These are phyloP conservation scores for Entonaema liquescens DNA, from an alignment of 495 filamentous ascomycete genomes.

Conservation along the genomic window DNA sequence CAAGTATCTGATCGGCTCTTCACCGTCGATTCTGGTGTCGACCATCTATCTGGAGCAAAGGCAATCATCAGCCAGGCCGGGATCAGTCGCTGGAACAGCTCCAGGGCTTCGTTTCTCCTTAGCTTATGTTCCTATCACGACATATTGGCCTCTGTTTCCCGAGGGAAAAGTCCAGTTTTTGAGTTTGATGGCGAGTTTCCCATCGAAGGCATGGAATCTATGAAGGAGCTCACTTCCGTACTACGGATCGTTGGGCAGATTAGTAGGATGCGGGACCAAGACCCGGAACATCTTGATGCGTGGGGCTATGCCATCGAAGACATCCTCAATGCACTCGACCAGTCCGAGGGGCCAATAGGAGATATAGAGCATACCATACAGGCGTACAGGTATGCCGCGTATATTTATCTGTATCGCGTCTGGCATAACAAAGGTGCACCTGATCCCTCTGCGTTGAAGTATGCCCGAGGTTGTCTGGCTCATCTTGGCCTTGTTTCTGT, in stretches of 20 bases:
- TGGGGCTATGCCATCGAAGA: conserved; percentile 28
- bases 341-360: conserved; percentile 13
- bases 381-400: conserved; percentile 44
- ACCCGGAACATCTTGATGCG: conserved; percentile 12
- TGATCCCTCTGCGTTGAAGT: conserved; percentile 29
- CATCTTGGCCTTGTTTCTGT: conserved; percentile 36
- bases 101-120: conserved; percentile 38
- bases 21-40: conserved; percentile 41
- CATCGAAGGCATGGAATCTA: conserved; percentile 37
- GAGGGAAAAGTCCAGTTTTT: conserved; percentile 36
- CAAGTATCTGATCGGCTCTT: conserved; percentile 45
- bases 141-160: conserved; percentile 41
- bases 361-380: conserved; percentile 38
- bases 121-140: conserved; percentile 44
- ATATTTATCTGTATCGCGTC: conserved; percentile 45
- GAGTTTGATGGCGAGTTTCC: conserved; percentile 31
- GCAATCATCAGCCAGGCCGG: conserved; percentile 36
- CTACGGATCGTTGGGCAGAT: conserved; percentile 41
- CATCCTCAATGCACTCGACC: conserved; percentile 27
- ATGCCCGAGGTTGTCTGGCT: conserved; percentile 35
- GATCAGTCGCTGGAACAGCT: conserved; percentile 24
- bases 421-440: conserved; percentile 43
- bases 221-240: conserved; percentile 37
- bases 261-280: conserved; percentile 38
- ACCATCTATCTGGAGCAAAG: conserved; percentile 44